Evolutionary conservation across 176 grass and related monocot genomes (phyloP).

Genomic region (Pontederia paniculata): DNA sequence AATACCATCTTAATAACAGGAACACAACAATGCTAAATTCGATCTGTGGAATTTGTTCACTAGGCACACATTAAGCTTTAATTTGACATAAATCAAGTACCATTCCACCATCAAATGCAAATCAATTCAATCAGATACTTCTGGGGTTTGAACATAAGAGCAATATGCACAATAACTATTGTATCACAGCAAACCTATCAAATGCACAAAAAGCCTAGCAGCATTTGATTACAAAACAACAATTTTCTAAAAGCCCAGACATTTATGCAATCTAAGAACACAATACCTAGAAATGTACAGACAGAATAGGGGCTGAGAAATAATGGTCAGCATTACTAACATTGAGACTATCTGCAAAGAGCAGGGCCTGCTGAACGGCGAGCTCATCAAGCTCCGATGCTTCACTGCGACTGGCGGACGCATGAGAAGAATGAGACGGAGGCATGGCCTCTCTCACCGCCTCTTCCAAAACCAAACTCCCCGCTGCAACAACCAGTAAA

Average conservation of each 20-base stretch:
- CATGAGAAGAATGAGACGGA: background rate
- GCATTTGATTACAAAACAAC: too few species aligned
- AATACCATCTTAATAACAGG: slow-evolving; percentile 5
- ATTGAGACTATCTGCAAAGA: slow-evolving; percentile 77
- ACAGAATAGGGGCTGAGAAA: too few species aligned
- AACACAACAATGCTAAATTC: background rate
- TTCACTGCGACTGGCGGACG: slow-evolving; percentile 5
- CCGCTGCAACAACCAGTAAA: too few species aligned
- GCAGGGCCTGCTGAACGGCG: slow-evolving; percentile 43
- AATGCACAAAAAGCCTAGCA: too few species aligned
- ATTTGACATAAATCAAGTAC: too few species aligned
- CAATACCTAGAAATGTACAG: slow-evolving; percentile 4
- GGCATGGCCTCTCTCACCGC: background rate
- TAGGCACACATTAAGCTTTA: too few species aligned
- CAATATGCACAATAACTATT: too few species aligned
- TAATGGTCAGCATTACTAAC: slow-evolving; percentile 7
- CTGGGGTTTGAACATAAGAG: too few species aligned
- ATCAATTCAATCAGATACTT: too few species aligned
- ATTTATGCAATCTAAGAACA: background rate
- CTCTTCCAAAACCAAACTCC: background rate
- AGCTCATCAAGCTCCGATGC: slow-evolving; percentile 41
- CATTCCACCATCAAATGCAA: too few species aligned
- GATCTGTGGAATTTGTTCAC: background rate
- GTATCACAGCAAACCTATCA: too few species aligned
- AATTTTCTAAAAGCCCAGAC: too few species aligned